Percentiles rank a stretch among this genome's conserved stretches.
These are phyloP conservation scores for Russula brevipes DNA, from an alignment of 768 basidiomycete species.

Conservation along the genomic window DNA sequence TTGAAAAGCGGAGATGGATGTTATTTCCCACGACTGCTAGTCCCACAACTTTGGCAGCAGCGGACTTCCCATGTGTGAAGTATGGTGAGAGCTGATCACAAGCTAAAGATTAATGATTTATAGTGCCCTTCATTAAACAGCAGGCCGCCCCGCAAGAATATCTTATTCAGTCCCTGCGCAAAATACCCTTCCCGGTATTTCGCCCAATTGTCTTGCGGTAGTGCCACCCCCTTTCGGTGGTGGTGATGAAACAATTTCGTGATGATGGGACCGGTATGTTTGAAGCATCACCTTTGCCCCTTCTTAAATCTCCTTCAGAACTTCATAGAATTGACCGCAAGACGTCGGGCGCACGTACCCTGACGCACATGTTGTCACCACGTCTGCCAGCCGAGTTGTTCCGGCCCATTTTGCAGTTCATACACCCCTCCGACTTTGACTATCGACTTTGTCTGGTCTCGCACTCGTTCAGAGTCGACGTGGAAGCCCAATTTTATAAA, in stretches of 20 bases:
- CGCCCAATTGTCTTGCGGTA: not conserved
- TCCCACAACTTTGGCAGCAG: not conserved
- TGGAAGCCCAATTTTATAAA: constrained; percentile 14
- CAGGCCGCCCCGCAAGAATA: not conserved
- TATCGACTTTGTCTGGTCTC: constrained; percentile 13
- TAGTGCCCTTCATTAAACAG: not conserved
- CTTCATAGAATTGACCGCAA: not conserved
- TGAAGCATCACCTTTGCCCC: no score
- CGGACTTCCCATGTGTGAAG: not conserved
- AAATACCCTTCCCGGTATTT: not conserved
- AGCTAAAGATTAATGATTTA: not conserved
- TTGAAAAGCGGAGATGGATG: not conserved
- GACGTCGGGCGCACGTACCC: not conserved
- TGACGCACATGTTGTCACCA: not conserved
- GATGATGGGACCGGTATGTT: not conserved
- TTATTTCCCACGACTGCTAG: not conserved
- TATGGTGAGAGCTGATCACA: not conserved
- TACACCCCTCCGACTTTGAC: constrained; percentile 7
- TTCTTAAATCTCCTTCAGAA: not conserved
- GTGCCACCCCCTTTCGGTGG: not conserved
- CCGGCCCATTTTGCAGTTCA: constrained; percentile 14
- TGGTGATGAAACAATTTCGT: not conserved
- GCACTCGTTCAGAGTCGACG: constrained; percentile 7
- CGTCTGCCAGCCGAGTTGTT: constrained; percentile 11
- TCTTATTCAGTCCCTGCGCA: not conserved